A percentile compares a stretch with the other conserved stretches of the same genome.
Evolutionary conservation across 169 alveolate species (phyloP).

Genomic region (Pseudocohnilembus persalinus): DNA sequence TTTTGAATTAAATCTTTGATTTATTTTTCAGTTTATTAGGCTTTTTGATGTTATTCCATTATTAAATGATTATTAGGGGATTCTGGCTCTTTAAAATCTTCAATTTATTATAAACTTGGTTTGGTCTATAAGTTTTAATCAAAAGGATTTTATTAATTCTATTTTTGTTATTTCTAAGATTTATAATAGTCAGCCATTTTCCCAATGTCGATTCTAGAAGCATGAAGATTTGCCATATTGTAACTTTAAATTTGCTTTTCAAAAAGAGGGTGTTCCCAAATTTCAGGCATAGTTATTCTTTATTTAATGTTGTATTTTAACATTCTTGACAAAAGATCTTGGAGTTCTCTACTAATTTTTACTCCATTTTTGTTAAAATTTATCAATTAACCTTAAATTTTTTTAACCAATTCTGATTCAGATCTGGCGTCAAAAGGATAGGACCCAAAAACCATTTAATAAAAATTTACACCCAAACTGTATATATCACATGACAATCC

Average conservation of each 20-base stretch:
- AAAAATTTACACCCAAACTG: conserved; percentile 37
- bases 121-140: neutral
- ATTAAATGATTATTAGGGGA: neutral
- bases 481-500: conserved; percentile 33
- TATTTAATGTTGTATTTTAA: conserved; percentile 17
- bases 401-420: conserved; percentile 30
- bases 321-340: conserved; percentile 34
- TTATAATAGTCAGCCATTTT: neutral
- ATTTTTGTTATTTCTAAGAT: too few species aligned
- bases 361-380: conserved; percentile 11
- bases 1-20: neutral
- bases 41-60: neutral
- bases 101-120: neutral
- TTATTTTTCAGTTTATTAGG: neutral
- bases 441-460: conserved; percentile 29
- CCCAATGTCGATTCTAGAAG: neutral
- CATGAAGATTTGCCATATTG: neutral
- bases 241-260: neutral
- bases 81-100: neutral
- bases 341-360: conserved; percentile 19
- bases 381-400: neutral
- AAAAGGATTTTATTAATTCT: neutral
- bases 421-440: conserved; percentile 26
- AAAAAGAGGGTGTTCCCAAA: conserved; percentile 36
- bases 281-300: conserved; percentile 36